A percentile compares a stretch with the other conserved stretches of the same genome.
Evolutionary conservation across 192 early-diverging fungal species (phyloP).

Genomic region (Entomortierella chlamydospora): DNA sequence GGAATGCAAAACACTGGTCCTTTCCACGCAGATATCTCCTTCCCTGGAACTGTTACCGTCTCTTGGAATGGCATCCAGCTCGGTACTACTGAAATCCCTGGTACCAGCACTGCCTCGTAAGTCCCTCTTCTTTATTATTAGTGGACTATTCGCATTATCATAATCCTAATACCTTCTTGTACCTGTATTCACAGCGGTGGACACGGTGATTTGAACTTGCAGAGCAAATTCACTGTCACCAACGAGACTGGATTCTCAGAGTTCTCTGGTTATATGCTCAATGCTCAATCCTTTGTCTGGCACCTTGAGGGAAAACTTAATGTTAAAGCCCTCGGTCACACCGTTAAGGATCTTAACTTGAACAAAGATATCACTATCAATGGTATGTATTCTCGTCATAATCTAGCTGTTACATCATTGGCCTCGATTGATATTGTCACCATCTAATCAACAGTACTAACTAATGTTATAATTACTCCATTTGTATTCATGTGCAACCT

Average conservation of each 20-base stretch:
- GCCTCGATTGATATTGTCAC: neutral
- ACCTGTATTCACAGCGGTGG: conserved; percentile 15
- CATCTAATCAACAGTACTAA: neutral
- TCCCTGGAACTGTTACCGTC: conserved; percentile 47
- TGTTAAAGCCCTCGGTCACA: conserved; percentile 57
- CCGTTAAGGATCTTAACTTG: conserved; percentile 57
- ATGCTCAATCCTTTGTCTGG: conserved; percentile 58
- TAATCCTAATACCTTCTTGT: neutral
- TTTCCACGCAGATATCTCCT: conserved; percentile 57
- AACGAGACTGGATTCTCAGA: conserved; percentile 53
- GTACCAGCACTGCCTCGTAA: conserved; percentile 9
- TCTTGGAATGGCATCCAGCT: conserved; percentile 44
- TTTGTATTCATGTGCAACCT: neutral
- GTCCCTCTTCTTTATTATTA: neutral
- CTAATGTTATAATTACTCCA: neutral
- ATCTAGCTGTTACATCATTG: too few relatives aligned
- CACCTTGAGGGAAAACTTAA: conserved; percentile 54
- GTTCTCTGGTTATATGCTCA: conserved; percentile 65
- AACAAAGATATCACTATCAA: conserved; percentile 61
- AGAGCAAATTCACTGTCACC: conserved; percentile 52
- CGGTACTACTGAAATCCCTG: conserved; percentile 17
- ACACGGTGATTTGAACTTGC: conserved; percentile 8
- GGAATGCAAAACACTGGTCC: conserved; percentile 56
- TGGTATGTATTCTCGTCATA: conserved; percentile 36
- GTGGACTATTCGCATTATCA: too few relatives aligned